Evolutionary conservation across 257 asterid genomes (phyloP), one percentile per base, ranked within the genome.

Genomic region (Solanum virginianum): DNA sequence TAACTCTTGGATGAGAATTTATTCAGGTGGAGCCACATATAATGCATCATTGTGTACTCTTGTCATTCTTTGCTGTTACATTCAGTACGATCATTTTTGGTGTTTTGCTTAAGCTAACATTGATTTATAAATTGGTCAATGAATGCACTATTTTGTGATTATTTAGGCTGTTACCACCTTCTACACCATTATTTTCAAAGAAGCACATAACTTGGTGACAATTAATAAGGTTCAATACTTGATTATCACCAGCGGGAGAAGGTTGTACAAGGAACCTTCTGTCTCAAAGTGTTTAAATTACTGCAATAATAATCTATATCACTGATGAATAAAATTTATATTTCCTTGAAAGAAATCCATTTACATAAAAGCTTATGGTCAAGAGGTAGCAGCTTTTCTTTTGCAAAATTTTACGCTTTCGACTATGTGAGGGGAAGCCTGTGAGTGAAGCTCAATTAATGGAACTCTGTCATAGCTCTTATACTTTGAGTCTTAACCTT

Each of bases 1-100:
- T 66, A 86, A 85, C 74, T 75, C 86, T 85, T 86, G 86, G 85
- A 60, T 80, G 77, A 80, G 84, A 81, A 84, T 87, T 81, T 88
- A 65, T 82, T 86, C 68, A 84, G 41, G 24, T 80, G 84, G 90
- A 89, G 88, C 91, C 88, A 74, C 86, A 57, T 77, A 82, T 65
- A 82, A 71, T 85, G 85, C 84, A 72, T 77, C 83, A 83, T 72
- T 87, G 57, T 80, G 83, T 70, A 54, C 88, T 68, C 80, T 85
- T 77, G 81, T 84, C 86, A 88, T 88, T 85, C 90, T 89, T 90
- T 88, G 85, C 75, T 88, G 89, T 82, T 80, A 86, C 83, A 70
- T 82, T 39, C 22, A 69, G 74, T 86, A 70, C 82, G 14, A 86
- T 66, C 83, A 68, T 68, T 69, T 41, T 81, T 59, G 83, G 85